Evolutionary conservation across 805 yeast species (phyloP).

Genomic region (Spathaspora sp.): DNA sequence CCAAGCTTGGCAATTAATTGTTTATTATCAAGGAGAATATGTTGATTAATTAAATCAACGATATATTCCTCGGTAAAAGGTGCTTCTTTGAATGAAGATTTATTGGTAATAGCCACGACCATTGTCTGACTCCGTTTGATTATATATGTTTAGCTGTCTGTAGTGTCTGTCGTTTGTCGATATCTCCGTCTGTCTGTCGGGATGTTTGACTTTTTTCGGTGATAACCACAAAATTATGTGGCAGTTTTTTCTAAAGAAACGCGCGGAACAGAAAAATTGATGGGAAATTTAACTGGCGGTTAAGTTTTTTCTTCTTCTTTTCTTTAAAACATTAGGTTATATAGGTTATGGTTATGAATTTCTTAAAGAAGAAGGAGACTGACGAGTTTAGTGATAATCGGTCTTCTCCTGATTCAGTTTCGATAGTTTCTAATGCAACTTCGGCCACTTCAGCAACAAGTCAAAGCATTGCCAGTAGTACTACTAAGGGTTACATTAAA

Average conservation of each 20-base stretch:
- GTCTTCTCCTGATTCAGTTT: slow-evolving; percentile 10
- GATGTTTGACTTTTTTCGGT: background rate
- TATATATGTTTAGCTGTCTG: background rate
- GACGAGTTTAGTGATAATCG: slow-evolving; percentile 1
- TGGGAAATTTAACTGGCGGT: background rate
- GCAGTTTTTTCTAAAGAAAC: background rate
- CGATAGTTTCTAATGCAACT: slow-evolving; percentile 15
- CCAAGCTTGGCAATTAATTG: slow-evolving; percentile 29
- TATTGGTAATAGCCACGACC: slow-evolving; percentile 1
- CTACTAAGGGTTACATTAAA: slow-evolving; percentile 21
- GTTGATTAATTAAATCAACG: slow-evolving; percentile 6
- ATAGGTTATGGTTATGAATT: slow-evolving; percentile 11
- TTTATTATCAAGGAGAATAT: slow-evolving; percentile 8
- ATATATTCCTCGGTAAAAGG: slow-evolving; percentile 18
- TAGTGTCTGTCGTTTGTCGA: background rate
- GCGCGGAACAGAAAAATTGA: background rate
- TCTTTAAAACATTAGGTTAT: background rate
- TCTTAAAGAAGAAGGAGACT: slow-evolving; percentile 13
- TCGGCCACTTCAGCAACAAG: slow-evolving; percentile 4
- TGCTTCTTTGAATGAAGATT: slow-evolving; percentile 6
- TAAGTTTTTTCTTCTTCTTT: background rate
- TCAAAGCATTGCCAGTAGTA: slow-evolving; percentile 2
- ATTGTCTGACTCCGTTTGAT: background rate
- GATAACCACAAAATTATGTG: background rate
- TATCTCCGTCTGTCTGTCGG: too few species aligned